Percentiles rank a stretch among this genome's conserved stretches.
phyloP scores from a whole-genome alignment of 2,329 filamentous ascomycete species.

The Colletotrichum sp. region DNA sequence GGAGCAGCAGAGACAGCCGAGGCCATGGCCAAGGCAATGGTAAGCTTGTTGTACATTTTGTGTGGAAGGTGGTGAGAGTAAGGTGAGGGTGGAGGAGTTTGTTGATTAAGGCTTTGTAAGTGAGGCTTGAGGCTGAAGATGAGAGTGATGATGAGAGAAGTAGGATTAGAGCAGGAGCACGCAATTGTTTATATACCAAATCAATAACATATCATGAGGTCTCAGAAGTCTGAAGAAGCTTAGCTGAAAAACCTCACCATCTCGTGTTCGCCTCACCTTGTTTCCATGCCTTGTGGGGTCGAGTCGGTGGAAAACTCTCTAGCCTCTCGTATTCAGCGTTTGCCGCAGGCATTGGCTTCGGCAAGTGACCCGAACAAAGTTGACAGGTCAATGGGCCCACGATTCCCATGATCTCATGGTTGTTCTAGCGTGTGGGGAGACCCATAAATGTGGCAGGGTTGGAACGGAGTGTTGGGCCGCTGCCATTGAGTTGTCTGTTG shows the following conservation, averaged over 20 bases:
- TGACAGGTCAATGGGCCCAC: slow-evolving; percentile 8
- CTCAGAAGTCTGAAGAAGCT: not conserved
- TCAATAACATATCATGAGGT: not conserved
- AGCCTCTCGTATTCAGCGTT: slow-evolving; percentile 8
- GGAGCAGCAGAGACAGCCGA: slow-evolving; percentile 11
- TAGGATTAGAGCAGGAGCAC: not conserved
- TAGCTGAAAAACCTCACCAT: not conserved
- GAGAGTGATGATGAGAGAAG: not conserved
- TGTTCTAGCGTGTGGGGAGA: not conserved
- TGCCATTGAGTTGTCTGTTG: not conserved
- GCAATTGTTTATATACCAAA: not conserved
- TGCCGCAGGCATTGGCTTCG: not conserved
- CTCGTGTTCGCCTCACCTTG: slow-evolving; percentile 6
- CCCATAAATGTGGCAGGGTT: slow-evolving; percentile 6
- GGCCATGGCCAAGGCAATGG: slow-evolving; percentile 12
- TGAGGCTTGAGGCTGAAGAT: not conserved
- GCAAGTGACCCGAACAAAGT: not conserved
- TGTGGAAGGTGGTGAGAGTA: not conserved
- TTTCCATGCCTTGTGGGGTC: slow-evolving; percentile 1
- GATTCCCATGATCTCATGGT: slow-evolving; percentile 6
- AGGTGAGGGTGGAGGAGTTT: not conserved
- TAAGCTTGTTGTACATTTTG: slow-evolving; percentile 8
- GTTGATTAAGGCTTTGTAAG: not conserved
- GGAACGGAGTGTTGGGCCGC: not conserved
- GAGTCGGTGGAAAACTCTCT: not conserved